phyloP scores from a whole-genome alignment of 2,329 filamentous ascomycete genomes.

The Basipetospora chlamydospora region DNA sequence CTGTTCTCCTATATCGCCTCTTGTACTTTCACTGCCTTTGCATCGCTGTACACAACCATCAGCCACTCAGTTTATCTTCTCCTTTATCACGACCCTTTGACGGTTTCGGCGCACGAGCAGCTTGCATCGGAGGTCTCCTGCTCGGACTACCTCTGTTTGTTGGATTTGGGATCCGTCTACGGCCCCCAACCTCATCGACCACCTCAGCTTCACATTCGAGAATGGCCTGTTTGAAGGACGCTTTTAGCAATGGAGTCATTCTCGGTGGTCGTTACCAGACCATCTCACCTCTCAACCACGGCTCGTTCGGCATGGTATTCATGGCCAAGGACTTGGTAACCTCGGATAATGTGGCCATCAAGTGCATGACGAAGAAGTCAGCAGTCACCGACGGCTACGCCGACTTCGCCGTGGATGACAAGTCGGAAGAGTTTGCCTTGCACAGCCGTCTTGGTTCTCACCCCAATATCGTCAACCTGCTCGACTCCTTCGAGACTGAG shows the following conservation, averaged over 20 bases:
- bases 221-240: slow-evolving; percentile 78
- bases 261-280: slow-evolving; percentile 84
- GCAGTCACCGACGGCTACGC: slow-evolving; percentile 44
- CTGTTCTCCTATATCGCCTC: slow-evolving; percentile 10
- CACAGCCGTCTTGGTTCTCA: slow-evolving; percentile 69
- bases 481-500: slow-evolving; percentile 84
- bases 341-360: slow-evolving; percentile 76
- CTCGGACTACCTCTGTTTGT: no score
- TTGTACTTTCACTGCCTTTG: slow-evolving; percentile 1
- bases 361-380: slow-evolving; percentile 78
- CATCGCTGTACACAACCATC: slow-evolving; percentile 3
- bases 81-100: no score
- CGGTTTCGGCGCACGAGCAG: no score
- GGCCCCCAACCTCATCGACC: no score
- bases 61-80: slow-evolving; percentile 1
- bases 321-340: slow-evolving; percentile 70
- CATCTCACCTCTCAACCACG: slow-evolving; percentile 89
- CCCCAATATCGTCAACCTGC: slow-evolving; percentile 83
- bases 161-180: no score
- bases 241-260: slow-evolving; percentile 64
- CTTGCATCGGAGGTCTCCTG: no score
- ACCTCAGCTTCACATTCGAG: slow-evolving; percentile 12
- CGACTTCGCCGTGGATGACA: slow-evolving; percentile 64
- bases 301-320: slow-evolving; percentile 98
- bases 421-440: slow-evolving; percentile 65